Conservation (phyloP, 371 early-diverging fungal genomes). For the Mucor circinelloides region DNA sequence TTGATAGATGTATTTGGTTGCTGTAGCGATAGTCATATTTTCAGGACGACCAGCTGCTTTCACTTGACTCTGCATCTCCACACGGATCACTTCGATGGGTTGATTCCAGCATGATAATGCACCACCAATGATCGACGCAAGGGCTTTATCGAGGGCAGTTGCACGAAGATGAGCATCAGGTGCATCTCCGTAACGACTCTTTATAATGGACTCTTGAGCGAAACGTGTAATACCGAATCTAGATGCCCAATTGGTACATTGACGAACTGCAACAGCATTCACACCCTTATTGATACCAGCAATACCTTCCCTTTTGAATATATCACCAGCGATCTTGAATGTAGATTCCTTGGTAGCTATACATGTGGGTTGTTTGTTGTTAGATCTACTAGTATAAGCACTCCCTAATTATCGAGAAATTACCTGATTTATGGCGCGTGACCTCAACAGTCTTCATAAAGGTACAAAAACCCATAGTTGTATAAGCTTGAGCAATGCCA, state of each 20-base stretch:
- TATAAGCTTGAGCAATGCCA: conserved; percentile 91
- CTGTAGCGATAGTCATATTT: conserved; percentile 81
- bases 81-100: conserved; percentile 96
- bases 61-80: conserved; percentile 95
- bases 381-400: background rate
- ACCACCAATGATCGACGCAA: conserved; percentile 88
- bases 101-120: conserved; percentile 96
- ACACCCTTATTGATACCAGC: conserved; percentile 96
- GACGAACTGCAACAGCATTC: conserved; percentile 89
- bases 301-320: conserved; percentile 91
- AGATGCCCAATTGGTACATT: conserved; percentile 96
- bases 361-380: background rate
- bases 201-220: conserved; percentile 76
- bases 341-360: conserved; percentile 70
- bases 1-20: conserved; percentile 89
- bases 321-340: conserved; percentile 82
- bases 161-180: conserved; percentile 41
- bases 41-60: conserved; percentile 84
- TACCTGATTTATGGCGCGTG: conserved; percentile 88
- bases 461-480: conserved; percentile 98
- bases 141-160: conserved; percentile 62
- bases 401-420: background rate
- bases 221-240: conserved; percentile 90
- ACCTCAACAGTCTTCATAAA: conserved; percentile 99
- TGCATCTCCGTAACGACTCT: conserved; percentile 50